Percentiles rank a stretch among this genome's conserved stretches.
These are phyloP conservation scores for Myriangium duriaei DNA, from an alignment of 2,329 filamentous ascomycete genomes.

Conservation along the genomic window DNA sequence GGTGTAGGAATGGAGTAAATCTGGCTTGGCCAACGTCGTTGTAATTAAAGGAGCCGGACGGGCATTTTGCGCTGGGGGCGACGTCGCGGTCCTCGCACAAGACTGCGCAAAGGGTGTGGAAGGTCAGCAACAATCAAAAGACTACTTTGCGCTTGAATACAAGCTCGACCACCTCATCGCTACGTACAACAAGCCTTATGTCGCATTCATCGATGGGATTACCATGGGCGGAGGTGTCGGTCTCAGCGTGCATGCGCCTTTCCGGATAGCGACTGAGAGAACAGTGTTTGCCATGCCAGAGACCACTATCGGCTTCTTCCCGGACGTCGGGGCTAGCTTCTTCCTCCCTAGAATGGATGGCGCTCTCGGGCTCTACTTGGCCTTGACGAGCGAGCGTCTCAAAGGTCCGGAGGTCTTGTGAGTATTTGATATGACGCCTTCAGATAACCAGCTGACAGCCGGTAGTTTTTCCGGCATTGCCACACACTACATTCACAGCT, in stretches of 20 bases:
- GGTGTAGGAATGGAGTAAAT: conserved; percentile 81
- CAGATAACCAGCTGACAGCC: background rate
- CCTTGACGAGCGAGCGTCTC: conserved; percentile 74
- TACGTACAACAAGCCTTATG: conserved; percentile 83
- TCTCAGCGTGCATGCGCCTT: conserved; percentile 84
- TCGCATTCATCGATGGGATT: conserved; percentile 93
- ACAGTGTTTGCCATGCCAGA: conserved; percentile 98
- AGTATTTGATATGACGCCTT: conserved; percentile 1
- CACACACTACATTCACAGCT: conserved; percentile 92
- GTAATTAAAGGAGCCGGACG: conserved; percentile 82
- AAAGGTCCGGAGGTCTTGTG: conserved; percentile 68
- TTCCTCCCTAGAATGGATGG: conserved; percentile 88
- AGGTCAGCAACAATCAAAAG: conserved; percentile 61
- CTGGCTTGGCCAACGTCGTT: conserved; percentile 82
- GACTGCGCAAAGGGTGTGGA: conserved; percentile 55
- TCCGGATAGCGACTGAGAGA: conserved; percentile 90
- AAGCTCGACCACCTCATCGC: conserved; percentile 90
- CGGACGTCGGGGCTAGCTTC: conserved; percentile 92
- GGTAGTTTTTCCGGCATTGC: conserved; percentile 66
- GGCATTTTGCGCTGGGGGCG: conserved; percentile 86
- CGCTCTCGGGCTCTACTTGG: conserved; percentile 78
- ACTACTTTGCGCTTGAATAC: conserved; percentile 94
- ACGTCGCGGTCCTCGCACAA: conserved; percentile 66
- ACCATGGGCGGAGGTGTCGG: conserved; percentile 98
- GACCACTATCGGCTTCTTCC: conserved; percentile 97